A percentile compares a stretch with the other conserved stretches of the same genome.
phyloP scores from a whole-genome alignment of 192 early-diverging fungal genomes.

The Backusella liffmaniae region DNA sequence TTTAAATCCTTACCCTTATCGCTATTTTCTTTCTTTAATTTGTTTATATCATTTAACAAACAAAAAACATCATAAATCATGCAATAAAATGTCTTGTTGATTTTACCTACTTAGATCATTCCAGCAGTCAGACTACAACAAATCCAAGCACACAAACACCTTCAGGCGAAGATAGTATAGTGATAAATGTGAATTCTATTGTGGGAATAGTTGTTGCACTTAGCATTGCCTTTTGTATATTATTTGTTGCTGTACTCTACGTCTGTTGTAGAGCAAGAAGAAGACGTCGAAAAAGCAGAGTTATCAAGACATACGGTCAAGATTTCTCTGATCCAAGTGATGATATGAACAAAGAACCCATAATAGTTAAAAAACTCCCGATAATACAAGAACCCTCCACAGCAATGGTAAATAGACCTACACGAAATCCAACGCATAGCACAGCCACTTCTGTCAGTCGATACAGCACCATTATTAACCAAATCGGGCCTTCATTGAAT shows the following conservation, averaged over 20 bases:
- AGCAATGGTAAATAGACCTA: neutral
- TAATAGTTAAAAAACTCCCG: neutral
- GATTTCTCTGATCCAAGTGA: neutral
- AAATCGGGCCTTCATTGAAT: neutral
- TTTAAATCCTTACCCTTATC: neutral
- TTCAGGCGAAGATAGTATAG: neutral
- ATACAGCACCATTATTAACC: neutral
- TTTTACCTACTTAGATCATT: neutral
- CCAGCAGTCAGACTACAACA: neutral
- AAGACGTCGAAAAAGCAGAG: neutral
- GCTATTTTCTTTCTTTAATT: neutral
- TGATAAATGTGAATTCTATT: neutral
- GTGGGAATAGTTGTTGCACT: neutral
- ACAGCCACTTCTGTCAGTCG: constrained; percentile 5
- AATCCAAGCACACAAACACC: neutral
- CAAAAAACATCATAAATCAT: neutral
- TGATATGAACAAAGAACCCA: neutral
- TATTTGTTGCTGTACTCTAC: neutral
- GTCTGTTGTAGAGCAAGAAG: neutral
- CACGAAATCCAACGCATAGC: neutral
- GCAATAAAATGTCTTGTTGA: neutral
- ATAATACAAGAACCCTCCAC: neutral
- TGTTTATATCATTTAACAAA: neutral
- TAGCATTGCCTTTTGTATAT: neutral
- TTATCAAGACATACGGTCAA: neutral